Base-by-base conservation (phyloP, 345 rosid species). In the Euphorbia tirucalli region DNA sequence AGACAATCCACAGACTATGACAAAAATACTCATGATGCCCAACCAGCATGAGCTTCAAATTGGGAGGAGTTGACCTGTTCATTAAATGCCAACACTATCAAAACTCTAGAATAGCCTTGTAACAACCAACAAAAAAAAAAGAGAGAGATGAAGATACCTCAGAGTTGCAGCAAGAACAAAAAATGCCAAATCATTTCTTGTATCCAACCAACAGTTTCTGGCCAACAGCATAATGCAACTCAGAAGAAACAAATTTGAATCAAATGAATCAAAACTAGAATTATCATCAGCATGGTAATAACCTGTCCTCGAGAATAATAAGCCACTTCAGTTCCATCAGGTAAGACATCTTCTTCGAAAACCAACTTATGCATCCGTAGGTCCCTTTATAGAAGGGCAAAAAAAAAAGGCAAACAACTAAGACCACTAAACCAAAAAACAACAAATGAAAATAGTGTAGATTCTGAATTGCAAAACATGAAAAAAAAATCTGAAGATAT, bases 1-100 rank as follows among this genome's bases (percentile, higher is more conserved):
- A 66, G 52, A 27, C 37, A 18, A 59, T 8, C 31, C 7, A 35
- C 32, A 59, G 65, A 56, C 41, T 32, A 11, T 11, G 18, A 37
- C 18, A 61, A 7, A 41, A 37, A 76, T 50, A 85, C 97, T 92
- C 83, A 94, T 97, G 83, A 73, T 58, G 96, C 88, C 84, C 83
- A 92, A 74, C 98, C 98, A 78, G 98, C 98, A 90, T 94, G 98
- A 75, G 96, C 89, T 88, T 94, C 98, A 82, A 94, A 94, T 49
- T 64, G 80, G 52, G 98, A 94, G 41, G 98, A 92, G 73, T 97
- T 94, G 71, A 94, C 79, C 97, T 94, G 91, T 68, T 41, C 80
- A 56, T 72, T 73, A 68, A 74, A 78, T 22, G 61, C 27, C 65
- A 75, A 73, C 4, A 73, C 66, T 56, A 62, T 62, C n/a, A 68